A percentile compares a stretch with the other conserved stretches of the same genome.
These are phyloP conservation scores for Hypomontagnella monticulosa DNA, from an alignment of 495 filamentous ascomycete genomes.

Conservation along the genomic window DNA sequence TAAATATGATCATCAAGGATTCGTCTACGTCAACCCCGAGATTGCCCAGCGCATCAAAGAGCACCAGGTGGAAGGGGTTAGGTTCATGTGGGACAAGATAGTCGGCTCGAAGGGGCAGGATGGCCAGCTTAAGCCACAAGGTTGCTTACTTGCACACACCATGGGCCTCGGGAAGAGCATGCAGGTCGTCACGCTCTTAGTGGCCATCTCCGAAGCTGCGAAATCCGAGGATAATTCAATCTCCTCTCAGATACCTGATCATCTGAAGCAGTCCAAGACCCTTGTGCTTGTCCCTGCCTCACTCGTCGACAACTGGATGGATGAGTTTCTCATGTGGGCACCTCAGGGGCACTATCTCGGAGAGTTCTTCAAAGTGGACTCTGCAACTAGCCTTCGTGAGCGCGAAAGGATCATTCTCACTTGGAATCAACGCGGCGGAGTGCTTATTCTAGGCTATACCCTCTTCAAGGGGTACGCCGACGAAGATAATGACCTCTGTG, in stretches of 20 bases:
- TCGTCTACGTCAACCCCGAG: conserved; percentile 60
- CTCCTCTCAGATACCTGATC: conserved; percentile 70
- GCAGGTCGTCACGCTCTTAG: conserved; percentile 83
- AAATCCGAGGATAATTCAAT: conserved; percentile 65
- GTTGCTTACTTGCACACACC: conserved; percentile 87
- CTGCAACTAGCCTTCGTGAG: conserved; percentile 27
- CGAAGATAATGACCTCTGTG: conserved; percentile 42
- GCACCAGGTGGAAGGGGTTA: conserved; percentile 73
- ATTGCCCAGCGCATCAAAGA: conserved; percentile 63
- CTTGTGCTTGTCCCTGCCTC: conserved; percentile 80
- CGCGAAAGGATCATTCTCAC: conserved; percentile 57
- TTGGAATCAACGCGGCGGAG: conserved; percentile 75
- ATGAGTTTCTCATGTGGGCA: conserved; percentile 78
- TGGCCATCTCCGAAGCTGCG: conserved; percentile 74
- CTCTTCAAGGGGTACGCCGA: conserved; percentile 60
- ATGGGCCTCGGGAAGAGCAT: conserved; percentile 97
- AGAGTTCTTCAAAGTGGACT: conserved; percentile 59
- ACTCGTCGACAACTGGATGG: conserved; percentile 82
- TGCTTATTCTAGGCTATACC: conserved; percentile 77
- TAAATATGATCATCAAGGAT: conserved; percentile 64
- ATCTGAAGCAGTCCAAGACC: conserved; percentile 68
- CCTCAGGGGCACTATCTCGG: conserved; percentile 62
- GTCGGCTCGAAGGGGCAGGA: conserved; percentile 59
- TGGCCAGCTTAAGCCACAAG: conserved; percentile 52
- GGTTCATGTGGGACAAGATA: conserved; percentile 90